phyloP scores from a whole-genome alignment of 2,329 filamentous ascomycete species.

The Dothidotthia symphoricarpi region DNA sequence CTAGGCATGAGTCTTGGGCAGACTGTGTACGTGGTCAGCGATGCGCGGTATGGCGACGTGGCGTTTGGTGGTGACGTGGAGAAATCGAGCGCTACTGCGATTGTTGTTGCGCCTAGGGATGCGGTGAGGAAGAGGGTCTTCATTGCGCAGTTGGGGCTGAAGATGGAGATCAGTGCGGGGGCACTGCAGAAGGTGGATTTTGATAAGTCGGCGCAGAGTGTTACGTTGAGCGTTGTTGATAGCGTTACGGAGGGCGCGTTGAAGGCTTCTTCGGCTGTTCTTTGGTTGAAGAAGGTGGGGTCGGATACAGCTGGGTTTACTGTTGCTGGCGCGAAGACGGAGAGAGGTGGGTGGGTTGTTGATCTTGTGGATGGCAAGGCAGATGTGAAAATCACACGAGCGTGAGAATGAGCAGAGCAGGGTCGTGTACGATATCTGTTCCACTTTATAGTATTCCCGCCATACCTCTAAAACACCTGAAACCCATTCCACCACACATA shows the following conservation, averaged over 20 bases:
- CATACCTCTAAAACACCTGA: slow-evolving; percentile 41
- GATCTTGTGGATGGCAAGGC: slow-evolving; percentile 12
- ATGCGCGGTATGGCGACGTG: slow-evolving; percentile 47
- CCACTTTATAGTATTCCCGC: no score
- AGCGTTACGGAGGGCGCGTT: slow-evolving; percentile 9
- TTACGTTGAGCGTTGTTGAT: slow-evolving; percentile 10
- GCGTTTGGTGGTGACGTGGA: slow-evolving; percentile 52
- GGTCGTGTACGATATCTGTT: no score
- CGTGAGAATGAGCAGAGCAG: no score
- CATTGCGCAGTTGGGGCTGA: slow-evolving; percentile 48
- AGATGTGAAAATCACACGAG: slow-evolving; percentile 12
- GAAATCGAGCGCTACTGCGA: slow-evolving; percentile 17
- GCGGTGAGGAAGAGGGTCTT: slow-evolving; percentile 52
- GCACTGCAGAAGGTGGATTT: slow-evolving; percentile 16
- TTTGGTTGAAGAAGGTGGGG: slow-evolving; percentile 20
- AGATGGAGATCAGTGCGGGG: slow-evolving; percentile 23
- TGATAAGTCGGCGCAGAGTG: slow-evolving; percentile 7
- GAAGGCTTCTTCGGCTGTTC: slow-evolving; percentile 15
- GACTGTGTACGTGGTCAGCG: slow-evolving; percentile 51
- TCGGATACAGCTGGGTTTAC: slow-evolving; percentile 5
- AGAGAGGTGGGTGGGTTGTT: slow-evolving; percentile 18
- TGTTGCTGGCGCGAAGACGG: slow-evolving; percentile 9
- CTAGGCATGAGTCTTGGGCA: slow-evolving; percentile 53
- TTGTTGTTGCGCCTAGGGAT: slow-evolving; percentile 46
- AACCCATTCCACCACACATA: slow-evolving; percentile 59